Percentiles rank a stretch among this genome's conserved stretches.
Conservation (phyloP, 208 protist species). For the Trypanosoma platydactyli region DNA sequence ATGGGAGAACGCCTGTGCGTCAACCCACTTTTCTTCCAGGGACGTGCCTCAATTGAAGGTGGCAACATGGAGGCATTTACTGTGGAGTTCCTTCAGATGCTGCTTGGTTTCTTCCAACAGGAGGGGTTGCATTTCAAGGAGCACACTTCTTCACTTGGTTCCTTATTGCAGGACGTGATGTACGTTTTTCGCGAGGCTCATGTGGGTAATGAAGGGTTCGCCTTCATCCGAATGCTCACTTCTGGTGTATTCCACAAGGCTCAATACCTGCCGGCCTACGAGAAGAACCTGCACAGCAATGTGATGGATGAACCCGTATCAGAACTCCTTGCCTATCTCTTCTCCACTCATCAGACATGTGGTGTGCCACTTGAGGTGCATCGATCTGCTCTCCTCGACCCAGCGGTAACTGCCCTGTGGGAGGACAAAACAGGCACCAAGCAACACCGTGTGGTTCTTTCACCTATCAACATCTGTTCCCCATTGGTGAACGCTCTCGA, state of each 20-base stretch:
- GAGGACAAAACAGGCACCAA: constrained; percentile 33
- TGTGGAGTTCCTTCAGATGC: constrained; percentile 74
- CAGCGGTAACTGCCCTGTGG: constrained; percentile 68
- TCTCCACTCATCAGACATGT: constrained; percentile 70
- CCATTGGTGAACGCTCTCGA: constrained; percentile 41
- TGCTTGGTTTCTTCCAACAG: constrained; percentile 73
- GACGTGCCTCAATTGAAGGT: constrained; percentile 51
- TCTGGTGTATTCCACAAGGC: constrained; percentile 62
- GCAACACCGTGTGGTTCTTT: constrained; percentile 81
- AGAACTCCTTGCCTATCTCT: constrained; percentile 79
- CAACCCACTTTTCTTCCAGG: constrained; percentile 85
- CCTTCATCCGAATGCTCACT: constrained; percentile 79
- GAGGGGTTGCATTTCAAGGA: constrained; percentile 83
- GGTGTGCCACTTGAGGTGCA: constrained; percentile 83
- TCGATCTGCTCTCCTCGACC: constrained; percentile 80
- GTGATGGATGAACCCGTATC: constrained; percentile 50
- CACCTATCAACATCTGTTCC: constrained; percentile 54
- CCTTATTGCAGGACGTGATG: constrained; percentile 74
- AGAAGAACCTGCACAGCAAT: constrained; percentile 41
- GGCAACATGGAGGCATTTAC: constrained; percentile 81
- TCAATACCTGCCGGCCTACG: constrained; percentile 38
- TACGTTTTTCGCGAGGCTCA: constrained; percentile 79
- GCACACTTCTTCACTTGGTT: constrained; percentile 77
- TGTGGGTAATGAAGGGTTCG: constrained; percentile 74
- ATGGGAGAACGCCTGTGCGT: constrained; percentile 77